Conservation (phyloP, 306 rosid genomes). For the Pueraria montana region DNA sequence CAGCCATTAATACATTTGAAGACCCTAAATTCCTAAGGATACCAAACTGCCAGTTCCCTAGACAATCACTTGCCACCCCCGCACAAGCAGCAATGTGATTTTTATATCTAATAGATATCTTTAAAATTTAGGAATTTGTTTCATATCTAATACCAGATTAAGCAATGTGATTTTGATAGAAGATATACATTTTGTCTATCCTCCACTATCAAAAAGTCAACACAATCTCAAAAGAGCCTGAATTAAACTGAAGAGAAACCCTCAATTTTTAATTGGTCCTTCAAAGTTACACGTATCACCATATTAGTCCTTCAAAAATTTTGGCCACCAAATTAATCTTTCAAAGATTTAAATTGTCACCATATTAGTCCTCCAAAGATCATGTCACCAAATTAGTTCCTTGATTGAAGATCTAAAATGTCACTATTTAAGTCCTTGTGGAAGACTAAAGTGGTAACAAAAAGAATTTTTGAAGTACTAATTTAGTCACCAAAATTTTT, state of each 20-base stretch:
- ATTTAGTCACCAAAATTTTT: no score
- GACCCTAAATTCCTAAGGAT: no score
- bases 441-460: no score
- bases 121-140: not conserved
- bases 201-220: constrained; percentile 16
- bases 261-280: not conserved
- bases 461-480: no score
- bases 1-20: no score
- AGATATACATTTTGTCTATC: constrained; percentile 15
- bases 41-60: no score
- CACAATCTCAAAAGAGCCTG: not conserved
- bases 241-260: not conserved
- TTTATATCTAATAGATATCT: not conserved
- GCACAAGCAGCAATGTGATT: no score
- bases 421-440: no score
- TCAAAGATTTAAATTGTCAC: not conserved
- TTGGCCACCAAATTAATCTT: not conserved
- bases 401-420: not conserved
- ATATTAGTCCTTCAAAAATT: not conserved
- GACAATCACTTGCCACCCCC: no score
- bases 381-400: not conserved
- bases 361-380: not conserved
- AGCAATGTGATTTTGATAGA: constrained; percentile 24
- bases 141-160: constrained; percentile 4
- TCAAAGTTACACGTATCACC: not conserved